These are phyloP conservation scores for Lantana camara DNA, from an alignment of 257 asterid species.

Conservation along the genomic window DNA sequence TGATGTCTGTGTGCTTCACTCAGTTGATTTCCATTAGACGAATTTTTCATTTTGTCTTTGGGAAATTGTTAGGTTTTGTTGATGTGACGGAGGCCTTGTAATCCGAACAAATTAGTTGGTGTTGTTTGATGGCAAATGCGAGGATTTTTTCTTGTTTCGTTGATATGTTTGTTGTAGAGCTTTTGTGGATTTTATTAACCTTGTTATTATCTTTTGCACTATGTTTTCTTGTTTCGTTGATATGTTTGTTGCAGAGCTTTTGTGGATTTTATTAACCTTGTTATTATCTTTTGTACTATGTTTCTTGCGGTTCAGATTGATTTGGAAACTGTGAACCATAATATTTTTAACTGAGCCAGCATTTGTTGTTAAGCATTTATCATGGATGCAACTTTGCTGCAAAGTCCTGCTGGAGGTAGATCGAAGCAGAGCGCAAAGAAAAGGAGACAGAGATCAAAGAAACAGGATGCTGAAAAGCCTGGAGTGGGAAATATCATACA, in stretches of 20 bases:
- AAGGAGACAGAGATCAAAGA: conserved; percentile 21
- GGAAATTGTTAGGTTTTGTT: background rate
- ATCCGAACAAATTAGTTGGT: background rate
- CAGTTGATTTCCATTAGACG: background rate
- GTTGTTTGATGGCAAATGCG: background rate
- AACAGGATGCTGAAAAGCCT: conserved; percentile 25
- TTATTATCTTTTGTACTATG: too few species aligned
- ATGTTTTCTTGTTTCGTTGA: background rate
- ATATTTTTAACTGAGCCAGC: background rate
- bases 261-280: conserved; percentile 9
- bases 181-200: background rate
- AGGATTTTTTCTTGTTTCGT: background rate
- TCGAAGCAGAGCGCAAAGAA: conserved; percentile 4
- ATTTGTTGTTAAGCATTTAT: background rate
- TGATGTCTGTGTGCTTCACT: background rate
- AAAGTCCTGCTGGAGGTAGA: background rate
- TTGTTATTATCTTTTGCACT: too few species aligned
- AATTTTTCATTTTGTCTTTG: background rate
- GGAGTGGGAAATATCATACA: conserved; percentile 25
- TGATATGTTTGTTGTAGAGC: conserved; percentile 2
- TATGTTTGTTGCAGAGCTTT: background rate
- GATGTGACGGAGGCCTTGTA: background rate
- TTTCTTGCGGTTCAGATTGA: conserved; percentile 2
- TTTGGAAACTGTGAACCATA: background rate
- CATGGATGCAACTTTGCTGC: conserved; percentile 16